These are phyloP conservation scores for Aspergillus wentii DNA, from an alignment of 495 filamentous ascomycete genomes.

Conservation along the genomic window DNA sequence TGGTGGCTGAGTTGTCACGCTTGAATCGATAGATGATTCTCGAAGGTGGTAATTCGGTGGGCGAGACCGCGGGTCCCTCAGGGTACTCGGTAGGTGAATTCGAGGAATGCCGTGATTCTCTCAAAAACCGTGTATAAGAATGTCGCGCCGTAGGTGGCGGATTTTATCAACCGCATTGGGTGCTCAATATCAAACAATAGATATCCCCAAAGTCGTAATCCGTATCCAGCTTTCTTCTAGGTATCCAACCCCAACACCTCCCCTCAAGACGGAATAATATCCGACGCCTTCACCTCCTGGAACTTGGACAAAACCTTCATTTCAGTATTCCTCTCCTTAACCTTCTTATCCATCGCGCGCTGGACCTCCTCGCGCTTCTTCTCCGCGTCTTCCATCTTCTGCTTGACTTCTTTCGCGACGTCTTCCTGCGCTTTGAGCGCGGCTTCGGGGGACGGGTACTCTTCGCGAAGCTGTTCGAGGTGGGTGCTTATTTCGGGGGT, in stretches of 20 bases:
- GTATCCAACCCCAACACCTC: too few species aligned
- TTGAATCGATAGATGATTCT: too few species aligned
- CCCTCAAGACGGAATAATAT: constrained; percentile 30
- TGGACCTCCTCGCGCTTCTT: constrained; percentile 38
- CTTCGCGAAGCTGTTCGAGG: constrained; percentile 33
- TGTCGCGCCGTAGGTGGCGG: too few species aligned
- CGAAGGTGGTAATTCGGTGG: too few species aligned
- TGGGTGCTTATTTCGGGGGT: constrained; percentile 21
- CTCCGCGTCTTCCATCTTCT: constrained; percentile 33
- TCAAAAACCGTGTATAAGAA: too few species aligned
- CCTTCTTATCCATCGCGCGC: constrained; percentile 41
- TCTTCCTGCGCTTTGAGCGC: constrained; percentile 37
- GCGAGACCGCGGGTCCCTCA: too few species aligned
- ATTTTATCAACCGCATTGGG: too few species aligned
- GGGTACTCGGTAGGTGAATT: too few species aligned
- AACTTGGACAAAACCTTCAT: constrained; percentile 43
- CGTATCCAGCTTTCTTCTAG: constrained; percentile 1
- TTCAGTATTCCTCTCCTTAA: constrained; percentile 40
- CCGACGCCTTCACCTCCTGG: constrained; percentile 33
- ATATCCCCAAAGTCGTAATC: constrained; percentile 1
- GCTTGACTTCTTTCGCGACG: constrained; percentile 33
- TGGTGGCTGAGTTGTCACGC: too few species aligned
- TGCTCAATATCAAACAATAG: too few species aligned
- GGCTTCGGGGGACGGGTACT: constrained; percentile 30
- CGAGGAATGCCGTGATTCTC: too few species aligned